A percentile compares a stretch with the other conserved stretches of the same genome.
These are phyloP conservation scores for Botrytis galanthina DNA, from an alignment of 2,329 filamentous ascomycete genomes.

Conservation along the genomic window DNA sequence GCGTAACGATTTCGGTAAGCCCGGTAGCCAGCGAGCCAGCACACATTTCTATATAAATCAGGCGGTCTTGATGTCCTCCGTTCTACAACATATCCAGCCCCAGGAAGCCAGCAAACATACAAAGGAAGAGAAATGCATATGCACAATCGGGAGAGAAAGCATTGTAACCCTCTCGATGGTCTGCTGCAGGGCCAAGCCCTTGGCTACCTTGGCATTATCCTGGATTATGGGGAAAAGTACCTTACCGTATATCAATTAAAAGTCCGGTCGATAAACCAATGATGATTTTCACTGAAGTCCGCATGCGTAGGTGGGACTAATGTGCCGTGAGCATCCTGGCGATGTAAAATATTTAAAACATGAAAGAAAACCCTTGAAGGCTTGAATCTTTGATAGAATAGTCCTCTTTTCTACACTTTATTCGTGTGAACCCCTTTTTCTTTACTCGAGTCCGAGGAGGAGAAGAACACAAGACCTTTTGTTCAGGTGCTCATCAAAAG, in stretches of 20 bases:
- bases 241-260: not conserved
- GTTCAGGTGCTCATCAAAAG: not conserved
- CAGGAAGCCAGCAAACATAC: not conserved
- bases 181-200: constrained; percentile 8
- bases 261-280: not conserved
- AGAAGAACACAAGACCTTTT: not conserved
- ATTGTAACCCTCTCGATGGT: not conserved
- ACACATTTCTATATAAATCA: not conserved
- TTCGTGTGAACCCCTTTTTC: not conserved
- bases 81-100: not conserved
- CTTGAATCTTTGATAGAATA: not conserved
- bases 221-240: constrained; percentile 11
- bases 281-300: not conserved
- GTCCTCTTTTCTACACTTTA: not conserved
- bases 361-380: not conserved
- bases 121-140: constrained; percentile 1
- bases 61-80: not conserved
- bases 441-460: not conserved
- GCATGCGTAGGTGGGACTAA: constrained; percentile 12
- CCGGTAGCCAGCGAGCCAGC: not conserved
- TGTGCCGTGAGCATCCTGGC: constrained; percentile 1
- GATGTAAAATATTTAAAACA: not conserved
- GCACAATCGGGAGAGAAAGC: not conserved
- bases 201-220: constrained; percentile 12
- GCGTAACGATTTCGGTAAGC: not conserved